phyloP scores from a whole-genome alignment of 805 yeast genomes.

The Wickerhamiella azymoides region DNA sequence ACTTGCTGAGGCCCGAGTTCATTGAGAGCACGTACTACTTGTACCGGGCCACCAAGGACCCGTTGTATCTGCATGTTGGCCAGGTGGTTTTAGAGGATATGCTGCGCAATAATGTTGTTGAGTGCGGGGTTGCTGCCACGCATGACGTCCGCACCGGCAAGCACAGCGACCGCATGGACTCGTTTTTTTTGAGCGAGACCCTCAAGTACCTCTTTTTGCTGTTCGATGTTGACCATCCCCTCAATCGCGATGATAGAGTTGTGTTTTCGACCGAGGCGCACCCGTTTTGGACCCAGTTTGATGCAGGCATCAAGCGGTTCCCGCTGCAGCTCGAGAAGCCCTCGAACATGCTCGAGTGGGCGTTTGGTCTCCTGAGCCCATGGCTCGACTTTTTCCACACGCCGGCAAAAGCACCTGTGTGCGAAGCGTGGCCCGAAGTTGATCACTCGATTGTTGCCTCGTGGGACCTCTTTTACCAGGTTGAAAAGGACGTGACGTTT shows the following conservation, averaged over 20 bases:
- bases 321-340: background rate
- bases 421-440: background rate
- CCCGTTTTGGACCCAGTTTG: conserved; percentile 55
- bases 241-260: conserved; percentile 30
- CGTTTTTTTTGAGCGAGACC: conserved; percentile 79
- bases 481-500: conserved; percentile 14
- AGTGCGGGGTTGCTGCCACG: conserved; percentile 73
- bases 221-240: conserved; percentile 52
- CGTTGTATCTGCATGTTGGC: conserved; percentile 67
- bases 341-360: background rate
- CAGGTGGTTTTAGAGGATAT: conserved; percentile 45
- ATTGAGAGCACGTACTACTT: conserved; percentile 77
- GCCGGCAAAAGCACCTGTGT: background rate
- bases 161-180: conserved; percentile 74
- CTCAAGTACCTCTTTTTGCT: conserved; percentile 67
- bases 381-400: background rate
- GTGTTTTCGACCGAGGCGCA: conserved; percentile 85
- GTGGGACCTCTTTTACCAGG: conserved; percentile 23
- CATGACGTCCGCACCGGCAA: conserved; percentile 52
- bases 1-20: conserved; percentile 84
- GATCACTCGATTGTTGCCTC: conserved; percentile 20
- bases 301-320: background rate
- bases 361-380: background rate
- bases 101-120: conserved; percentile 36
- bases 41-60: conserved; percentile 75